Evolutionary conservation across 2,329 filamentous ascomycete genomes (phyloP), one percentile per base, ranked within the genome.

Genomic region (Pezicula neosporulosa): DNA sequence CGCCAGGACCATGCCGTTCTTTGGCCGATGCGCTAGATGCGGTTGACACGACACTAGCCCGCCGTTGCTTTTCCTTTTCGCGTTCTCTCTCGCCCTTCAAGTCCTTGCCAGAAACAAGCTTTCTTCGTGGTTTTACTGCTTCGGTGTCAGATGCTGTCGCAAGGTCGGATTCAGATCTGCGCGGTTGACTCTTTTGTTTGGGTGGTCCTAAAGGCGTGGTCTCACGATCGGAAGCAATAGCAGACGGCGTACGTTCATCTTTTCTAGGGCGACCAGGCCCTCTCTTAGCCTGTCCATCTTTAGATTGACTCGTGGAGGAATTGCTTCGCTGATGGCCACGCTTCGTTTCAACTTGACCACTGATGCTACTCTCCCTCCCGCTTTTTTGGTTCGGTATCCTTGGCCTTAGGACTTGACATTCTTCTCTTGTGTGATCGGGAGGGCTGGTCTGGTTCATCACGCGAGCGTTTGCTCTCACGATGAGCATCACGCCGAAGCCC

Each of bases 71-170:
- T 44, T 66, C 78, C 16, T 78, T 72, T 60, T 83, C 80, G 9
- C 78, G 77, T 53, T 67, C 78, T 16, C 78, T 72, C 60, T 82
- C 78, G 8, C 78, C 79, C 54, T 82, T 80, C 37, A 85, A 66
- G 51, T 86, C 83, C 47, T 77, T 78, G 35, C 83, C 83, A 1
- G 83, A 86, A 18, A 86, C 74, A 10, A 87, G 73, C 61, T 85
- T 87, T 37, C 81, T 74, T 21, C 83, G 71, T 2, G 82, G 82
- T 61, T 85, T 86, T 19, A 73, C 65, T 8, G 77, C 2, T 10
- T 82, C 60, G 80, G 80, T 64, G 24, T 66, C 63, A 33, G 63
- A 54, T 0, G 78, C 81, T 6, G 73, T 68, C 2, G 69, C 73
- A 13, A 75, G 72, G 44, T 86, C 83, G 0, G 78, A 73, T 47